These are phyloP conservation scores for Lactarius sanguifluus DNA, from an alignment of 768 basidiomycete species.

Conservation along the genomic window DNA sequence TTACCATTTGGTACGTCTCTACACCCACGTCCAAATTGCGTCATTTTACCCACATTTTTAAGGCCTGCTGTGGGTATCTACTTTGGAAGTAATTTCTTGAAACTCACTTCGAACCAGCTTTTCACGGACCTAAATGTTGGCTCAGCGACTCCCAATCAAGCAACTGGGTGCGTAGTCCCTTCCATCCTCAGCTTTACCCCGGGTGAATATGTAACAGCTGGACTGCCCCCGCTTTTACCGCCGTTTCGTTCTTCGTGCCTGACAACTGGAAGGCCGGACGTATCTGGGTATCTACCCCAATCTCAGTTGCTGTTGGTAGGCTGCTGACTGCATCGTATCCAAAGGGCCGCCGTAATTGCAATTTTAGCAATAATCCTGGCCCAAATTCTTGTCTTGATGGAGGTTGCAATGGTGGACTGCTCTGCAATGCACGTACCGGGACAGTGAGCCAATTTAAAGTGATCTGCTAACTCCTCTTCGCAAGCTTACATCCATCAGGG, in stretches of 20 bases:
- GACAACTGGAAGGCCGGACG: constrained; percentile 43
- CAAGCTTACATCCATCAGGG: constrained; percentile 30
- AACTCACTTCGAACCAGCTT: constrained; percentile 26
- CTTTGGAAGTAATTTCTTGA: not conserved
- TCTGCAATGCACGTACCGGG: constrained; percentile 39
- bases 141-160: constrained; percentile 32
- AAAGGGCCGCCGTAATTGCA: constrained; percentile 42
- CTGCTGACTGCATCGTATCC: not conserved
- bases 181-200: not conserved
- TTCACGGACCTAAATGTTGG: constrained; percentile 40
- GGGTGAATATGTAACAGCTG: constrained; percentile 30
- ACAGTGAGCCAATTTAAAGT: constrained; percentile 34
- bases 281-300: constrained; percentile 37
- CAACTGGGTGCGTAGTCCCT: constrained; percentile 33
- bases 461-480: not conserved
- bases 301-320: not conserved
- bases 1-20: constrained; percentile 42
- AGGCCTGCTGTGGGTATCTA: constrained; percentile 37
- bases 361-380: constrained; percentile 38
- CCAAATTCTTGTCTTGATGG: constrained; percentile 41
- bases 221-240: constrained; percentile 33
- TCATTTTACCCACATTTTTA: not conserved
- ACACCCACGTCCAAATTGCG: not conserved
- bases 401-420: constrained; percentile 44
- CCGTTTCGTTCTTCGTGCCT: constrained; percentile 38